phyloP scores from a whole-genome alignment of 1,284 basidiomycete species.

The Heterobasidion annosum region DNA sequence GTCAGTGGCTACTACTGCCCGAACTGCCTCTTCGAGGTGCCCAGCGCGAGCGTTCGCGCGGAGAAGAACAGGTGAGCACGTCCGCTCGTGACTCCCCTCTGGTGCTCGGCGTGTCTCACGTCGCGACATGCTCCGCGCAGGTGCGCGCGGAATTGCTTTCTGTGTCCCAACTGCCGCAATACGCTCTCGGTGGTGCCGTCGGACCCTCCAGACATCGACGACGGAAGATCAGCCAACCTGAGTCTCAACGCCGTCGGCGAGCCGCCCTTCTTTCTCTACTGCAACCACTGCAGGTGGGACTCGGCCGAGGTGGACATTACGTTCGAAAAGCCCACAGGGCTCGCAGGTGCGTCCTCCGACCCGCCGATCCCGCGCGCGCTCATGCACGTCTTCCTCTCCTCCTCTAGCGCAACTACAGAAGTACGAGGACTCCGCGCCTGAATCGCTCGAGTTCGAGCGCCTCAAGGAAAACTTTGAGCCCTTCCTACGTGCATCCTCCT shows the following conservation, averaged over 20 bases:
- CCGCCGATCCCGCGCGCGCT: slow-evolving; percentile 3
- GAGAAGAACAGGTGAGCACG: slow-evolving; percentile 82
- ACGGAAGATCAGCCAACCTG: slow-evolving; percentile 37
- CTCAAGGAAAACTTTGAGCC: slow-evolving; percentile 94
- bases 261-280: slow-evolving; percentile 86
- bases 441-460: slow-evolving; percentile 82
- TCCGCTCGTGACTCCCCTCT: not conserved
- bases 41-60: slow-evolving; percentile 88
- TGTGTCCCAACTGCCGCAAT: slow-evolving; percentile 88
- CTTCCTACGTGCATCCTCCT: slow-evolving; percentile 71
- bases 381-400: slow-evolving; percentile 1
- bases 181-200: slow-evolving; percentile 83
- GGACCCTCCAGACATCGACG: slow-evolving; percentile 64
- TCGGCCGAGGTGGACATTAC: slow-evolving; percentile 84
- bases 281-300: slow-evolving; percentile 93
- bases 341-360: slow-evolving; percentile 59
- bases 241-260: slow-evolving; percentile 57
- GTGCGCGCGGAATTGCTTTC: slow-evolving; percentile 96
- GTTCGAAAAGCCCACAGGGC: slow-evolving; percentile 93
- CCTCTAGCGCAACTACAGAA: slow-evolving; percentile 78
- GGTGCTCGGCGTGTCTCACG: not conserved
- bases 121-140: slow-evolving; percentile 28
- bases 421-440: slow-evolving; percentile 77
- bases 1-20: slow-evolving; percentile 97
- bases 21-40: slow-evolving; percentile 98